Evolutionary conservation across 2,329 filamentous ascomycete species (phyloP).

Genomic region (Trichophaea hybrida): DNA sequence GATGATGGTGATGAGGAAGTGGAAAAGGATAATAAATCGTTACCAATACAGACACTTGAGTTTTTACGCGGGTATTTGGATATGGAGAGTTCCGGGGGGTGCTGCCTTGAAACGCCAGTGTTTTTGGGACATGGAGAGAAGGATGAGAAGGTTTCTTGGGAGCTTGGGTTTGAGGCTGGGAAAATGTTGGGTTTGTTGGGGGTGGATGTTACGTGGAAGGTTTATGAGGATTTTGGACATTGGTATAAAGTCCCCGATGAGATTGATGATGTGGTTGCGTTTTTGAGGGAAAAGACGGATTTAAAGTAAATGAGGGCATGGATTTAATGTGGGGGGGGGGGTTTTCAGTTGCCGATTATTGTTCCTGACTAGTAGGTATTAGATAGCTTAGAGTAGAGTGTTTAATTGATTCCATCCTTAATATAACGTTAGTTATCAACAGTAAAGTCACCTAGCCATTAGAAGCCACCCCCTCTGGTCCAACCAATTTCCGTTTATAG

Average conservation of each 20-base stretch:
- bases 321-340: too few species aligned
- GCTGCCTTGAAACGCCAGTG: background rate
- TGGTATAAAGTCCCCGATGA: conserved; percentile 33
- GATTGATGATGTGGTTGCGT: background rate
- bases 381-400: too few species aligned
- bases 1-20: background rate
- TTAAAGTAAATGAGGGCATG: too few species aligned
- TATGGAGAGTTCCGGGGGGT: background rate
- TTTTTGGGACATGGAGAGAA: background rate
- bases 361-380: too few species aligned
- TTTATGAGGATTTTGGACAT: conserved; percentile 31
- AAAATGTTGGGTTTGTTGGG: background rate
- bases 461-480: too few species aligned
- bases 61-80: background rate
- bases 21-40: too few species aligned
- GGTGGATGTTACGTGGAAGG: background rate
- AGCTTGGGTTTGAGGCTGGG: background rate
- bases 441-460: too few species aligned
- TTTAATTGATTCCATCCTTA: too few species aligned
- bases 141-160: background rate
- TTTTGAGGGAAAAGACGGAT: background rate
- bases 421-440: too few species aligned
- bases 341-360: too few species aligned
- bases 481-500: too few species aligned
- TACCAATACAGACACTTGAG: too few species aligned